Evolutionary conservation across 2,329 filamentous ascomycete genomes (phyloP).

Genomic region (Biscogniauxia sp.): DNA sequence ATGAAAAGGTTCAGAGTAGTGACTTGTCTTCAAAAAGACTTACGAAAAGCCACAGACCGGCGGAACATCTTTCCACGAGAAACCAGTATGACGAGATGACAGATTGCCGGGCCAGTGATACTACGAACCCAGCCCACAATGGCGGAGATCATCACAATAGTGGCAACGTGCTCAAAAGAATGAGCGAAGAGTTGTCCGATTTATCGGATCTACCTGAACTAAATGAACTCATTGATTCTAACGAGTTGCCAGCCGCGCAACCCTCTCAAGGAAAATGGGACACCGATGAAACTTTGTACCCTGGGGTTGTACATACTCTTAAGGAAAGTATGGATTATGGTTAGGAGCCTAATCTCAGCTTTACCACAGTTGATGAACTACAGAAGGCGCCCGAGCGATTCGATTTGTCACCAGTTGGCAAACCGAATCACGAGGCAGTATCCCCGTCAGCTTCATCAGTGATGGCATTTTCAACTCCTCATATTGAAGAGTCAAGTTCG

Average conservation of each 20-base stretch:
- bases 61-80: neutral
- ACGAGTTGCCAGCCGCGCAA: neutral
- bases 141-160: neutral
- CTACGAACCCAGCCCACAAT: constrained; percentile 11
- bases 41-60: constrained; percentile 9
- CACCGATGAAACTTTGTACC: constrained; percentile 28
- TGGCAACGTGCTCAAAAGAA: neutral
- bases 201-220: constrained; percentile 27
- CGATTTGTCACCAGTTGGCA: constrained; percentile 15
- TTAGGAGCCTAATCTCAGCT: constrained; percentile 30
- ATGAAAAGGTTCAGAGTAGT: constrained; percentile 12
- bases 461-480: neutral
- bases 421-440: neutral
- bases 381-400: constrained; percentile 28
- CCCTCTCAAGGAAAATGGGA: constrained; percentile 3
- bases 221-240: constrained; percentile 14
- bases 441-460: constrained; percentile 1
- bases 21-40: constrained; percentile 3
- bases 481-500: constrained; percentile 4
- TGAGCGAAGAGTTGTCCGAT: neutral
- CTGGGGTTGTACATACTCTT: constrained; percentile 25
- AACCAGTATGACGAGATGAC: neutral
- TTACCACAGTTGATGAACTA: constrained; percentile 30
- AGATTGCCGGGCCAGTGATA: neutral
- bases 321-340: constrained; percentile 31